Base-by-base conservation (phyloP, 2,329 filamentous ascomycete genomes). In the Aspergillus neotritici region DNA sequence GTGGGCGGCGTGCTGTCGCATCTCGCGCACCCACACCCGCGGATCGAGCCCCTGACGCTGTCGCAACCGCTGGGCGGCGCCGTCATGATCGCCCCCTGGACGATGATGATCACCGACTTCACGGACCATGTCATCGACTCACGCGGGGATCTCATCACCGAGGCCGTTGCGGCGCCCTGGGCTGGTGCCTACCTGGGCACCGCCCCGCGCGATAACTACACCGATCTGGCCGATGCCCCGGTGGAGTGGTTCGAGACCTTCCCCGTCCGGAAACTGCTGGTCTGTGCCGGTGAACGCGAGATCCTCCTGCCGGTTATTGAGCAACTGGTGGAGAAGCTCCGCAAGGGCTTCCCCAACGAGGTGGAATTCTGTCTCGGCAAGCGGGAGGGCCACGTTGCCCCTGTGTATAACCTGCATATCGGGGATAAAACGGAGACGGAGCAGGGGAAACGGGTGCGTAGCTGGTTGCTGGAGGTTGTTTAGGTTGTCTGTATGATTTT, bases 41-140 rank as follows among this genome's bases (percentile, higher is more conserved):
- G 73, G 1, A 69, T 80, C 33, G 58, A 68, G 1, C 58, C 64
- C 0, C 44, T 81, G 14, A 42, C 57, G 0, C 56, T 78, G 5
- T 53, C 61, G 0, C 57, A 56, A 3, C 70, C 69, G 7, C 61
- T 83, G 12, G 69, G 69, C 2, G 77, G 70, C 3, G 69, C 72
- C 0, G 54, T 81, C 6, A 65, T 82, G 5, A 72, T 83, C 43
- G 75, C 72, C 0, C 80, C 80, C 0, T 84, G 80, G 80, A 66
- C 71, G 2, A 70, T 70, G 1, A 74, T 83, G 47, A 64, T 68
- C n/a, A 66, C 64, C 1, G 60, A 69, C 13, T 69, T 70, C 17
- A 58, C 64, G 0, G 69, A 67, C 2, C 71, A 68, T 35, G 53
- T 56, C 5, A 58, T 62, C 7, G 79, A 81, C 44, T 64, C 65